Percentiles rank a stretch among this genome's conserved stretches.
phyloP scores from a whole-genome alignment of 78 protist species.

The slime mould (Dictyostelium discoideum) region DNA sequence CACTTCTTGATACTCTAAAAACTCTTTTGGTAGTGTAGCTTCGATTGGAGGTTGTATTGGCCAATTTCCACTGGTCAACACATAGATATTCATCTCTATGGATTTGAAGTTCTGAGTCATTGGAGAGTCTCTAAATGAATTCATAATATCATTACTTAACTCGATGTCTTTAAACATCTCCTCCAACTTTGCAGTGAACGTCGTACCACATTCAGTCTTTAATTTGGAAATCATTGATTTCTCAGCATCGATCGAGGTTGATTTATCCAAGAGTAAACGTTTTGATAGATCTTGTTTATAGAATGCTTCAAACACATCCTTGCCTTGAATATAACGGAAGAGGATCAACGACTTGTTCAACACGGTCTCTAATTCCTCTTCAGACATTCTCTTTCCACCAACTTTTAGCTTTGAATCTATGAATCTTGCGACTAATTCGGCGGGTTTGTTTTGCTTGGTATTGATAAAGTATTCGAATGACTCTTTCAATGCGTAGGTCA shows the following conservation, averaged over 20 bases:
- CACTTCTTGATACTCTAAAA: conserved; percentile 75
- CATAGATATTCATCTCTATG: conserved; percentile 88
- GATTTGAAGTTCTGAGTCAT: background rate
- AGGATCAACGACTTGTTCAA: conserved; percentile 85
- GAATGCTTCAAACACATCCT: conserved; percentile 98
- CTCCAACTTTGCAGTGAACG: conserved; percentile 94
- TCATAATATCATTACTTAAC: conserved; percentile 80
- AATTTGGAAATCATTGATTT: conserved; percentile 91
- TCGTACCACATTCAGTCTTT: conserved; percentile 94
- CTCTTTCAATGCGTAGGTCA: conserved; percentile 83
- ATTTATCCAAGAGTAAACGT: conserved; percentile 92
- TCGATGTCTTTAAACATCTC: conserved; percentile 98
- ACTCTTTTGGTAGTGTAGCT: conserved; percentile 73
- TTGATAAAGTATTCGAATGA: conserved; percentile 92
- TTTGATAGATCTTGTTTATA: conserved; percentile 95
- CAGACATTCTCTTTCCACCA: conserved; percentile 68
- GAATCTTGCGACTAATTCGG: conserved; percentile 90
- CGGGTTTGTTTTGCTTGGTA: conserved; percentile 81
- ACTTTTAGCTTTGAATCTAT: conserved; percentile 83
- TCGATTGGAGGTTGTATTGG: conserved; percentile 84
- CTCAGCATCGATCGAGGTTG: conserved; percentile 92
- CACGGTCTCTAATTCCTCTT: conserved; percentile 47
- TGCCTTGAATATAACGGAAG: conserved; percentile 92
- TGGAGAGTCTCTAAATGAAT: conserved; percentile 35
- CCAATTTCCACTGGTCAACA: conserved; percentile 94